Base-by-base conservation (phyloP, 2,329 filamentous ascomycete species). In the Arthroderma sp. region DNA sequence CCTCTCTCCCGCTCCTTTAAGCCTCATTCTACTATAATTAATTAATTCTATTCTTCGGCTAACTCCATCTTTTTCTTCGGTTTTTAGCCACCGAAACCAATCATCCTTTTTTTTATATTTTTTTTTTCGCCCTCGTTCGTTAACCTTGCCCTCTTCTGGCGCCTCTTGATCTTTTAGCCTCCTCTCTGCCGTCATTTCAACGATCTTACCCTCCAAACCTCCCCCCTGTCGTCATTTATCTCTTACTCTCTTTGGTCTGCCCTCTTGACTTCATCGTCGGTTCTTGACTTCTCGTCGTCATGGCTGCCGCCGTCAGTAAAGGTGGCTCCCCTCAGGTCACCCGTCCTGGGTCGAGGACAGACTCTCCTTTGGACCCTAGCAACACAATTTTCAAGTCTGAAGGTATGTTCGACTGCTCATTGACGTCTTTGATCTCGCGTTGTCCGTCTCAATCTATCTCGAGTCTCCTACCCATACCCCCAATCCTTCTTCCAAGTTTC, bases 321-420 rank as follows among this genome's bases (percentile, higher is more conserved):
- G 57, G 59, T 45, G 55, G 55, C 40, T 60, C 64, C 40, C 57
- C 59, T 42, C 51, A 56, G 52, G 43, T 51, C 52, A 50, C 40
- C 49, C 53, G 55, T 50, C 51, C 58, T 42, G 53, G 47, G 41
- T 55, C 52, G 49, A 58, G 56, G 48, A 62, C 61, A 47, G 57
- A 64, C 45, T 61, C 64, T 42, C 57, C 64, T 52, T 67, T 68
- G 62, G 66, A 69, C 50, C 56, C 59, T 45, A 67, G 66, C 52
- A 67, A 63, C 50, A 57, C 56, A 44, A 52, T 52, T 30, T 46
- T 60, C 44, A 60, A 66, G 46, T 54, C 56, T 52, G 63, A 66
- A 61, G 63, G 66, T 69, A 52, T 49, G 62, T 45, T 22, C 15
- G 15, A 22, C 15, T 22, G 15, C 15, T 22, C 15, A 22, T 22